Conservation (phyloP, 2,329 filamentous ascomycete genomes). For the Ceratocystis destructans region DNA sequence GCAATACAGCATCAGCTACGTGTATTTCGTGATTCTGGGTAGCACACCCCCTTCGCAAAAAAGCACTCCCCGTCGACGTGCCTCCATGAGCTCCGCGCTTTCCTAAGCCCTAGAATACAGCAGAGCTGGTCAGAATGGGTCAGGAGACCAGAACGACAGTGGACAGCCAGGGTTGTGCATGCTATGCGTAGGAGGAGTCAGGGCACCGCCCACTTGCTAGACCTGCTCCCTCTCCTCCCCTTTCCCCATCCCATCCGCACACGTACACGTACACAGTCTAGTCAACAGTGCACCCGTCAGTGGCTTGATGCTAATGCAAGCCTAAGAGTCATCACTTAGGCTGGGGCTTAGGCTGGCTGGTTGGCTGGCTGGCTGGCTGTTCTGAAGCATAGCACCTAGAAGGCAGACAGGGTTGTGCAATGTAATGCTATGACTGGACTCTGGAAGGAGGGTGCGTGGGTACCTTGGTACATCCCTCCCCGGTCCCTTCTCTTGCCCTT, state of each 20-base stretch:
- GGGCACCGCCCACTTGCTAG: neutral
- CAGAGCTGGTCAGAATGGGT: no score
- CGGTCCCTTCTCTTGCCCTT: slow-evolving; percentile 3
- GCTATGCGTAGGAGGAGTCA: no score
- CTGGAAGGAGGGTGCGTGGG: neutral
- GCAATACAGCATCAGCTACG: no score
- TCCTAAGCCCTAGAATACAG: no score
- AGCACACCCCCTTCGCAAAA: no score
- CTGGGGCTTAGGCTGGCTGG: neutral
- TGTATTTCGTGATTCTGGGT: no score
- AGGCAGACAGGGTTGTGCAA: neutral
- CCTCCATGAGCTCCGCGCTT: no score
- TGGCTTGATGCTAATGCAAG: neutral
- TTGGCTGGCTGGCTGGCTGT: no score
- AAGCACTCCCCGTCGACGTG: no score
- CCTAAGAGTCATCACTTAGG: neutral
- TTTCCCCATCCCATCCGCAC: no score
- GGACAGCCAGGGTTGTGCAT: neutral
- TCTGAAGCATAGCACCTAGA: no score
- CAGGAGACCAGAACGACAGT: neutral
- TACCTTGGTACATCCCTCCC: neutral
- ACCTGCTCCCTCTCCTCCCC: neutral
- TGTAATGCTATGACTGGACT: slow-evolving; percentile 4
- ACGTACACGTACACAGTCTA: neutral
- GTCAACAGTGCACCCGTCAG: neutral